These are phyloP conservation scores for Heliamphora pulchella DNA, from an alignment of 179 eudicot species.

Conservation along the genomic window DNA sequence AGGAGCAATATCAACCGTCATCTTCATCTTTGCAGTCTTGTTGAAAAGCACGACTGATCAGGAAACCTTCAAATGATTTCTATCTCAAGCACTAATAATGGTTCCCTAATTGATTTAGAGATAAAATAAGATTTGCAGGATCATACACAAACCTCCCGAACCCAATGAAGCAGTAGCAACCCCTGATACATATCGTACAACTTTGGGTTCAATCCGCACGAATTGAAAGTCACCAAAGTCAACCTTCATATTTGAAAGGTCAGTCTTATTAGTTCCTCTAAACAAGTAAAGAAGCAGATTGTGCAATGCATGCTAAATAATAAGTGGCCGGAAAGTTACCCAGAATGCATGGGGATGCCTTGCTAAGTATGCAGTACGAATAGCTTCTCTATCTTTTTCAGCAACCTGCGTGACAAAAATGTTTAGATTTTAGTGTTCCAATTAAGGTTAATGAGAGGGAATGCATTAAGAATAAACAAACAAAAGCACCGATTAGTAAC, in stretches of 20 bases:
- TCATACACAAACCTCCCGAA: constrained; percentile 74
- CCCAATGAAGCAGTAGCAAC: constrained; percentile 90
- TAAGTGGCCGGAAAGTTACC: constrained; percentile 38
- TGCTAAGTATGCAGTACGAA: constrained; percentile 64
- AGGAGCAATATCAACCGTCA: constrained; percentile 5
- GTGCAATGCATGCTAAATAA: neutral
- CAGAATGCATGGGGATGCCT: constrained; percentile 87
- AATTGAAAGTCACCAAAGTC: constrained; percentile 95
- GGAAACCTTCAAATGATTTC: neutral
- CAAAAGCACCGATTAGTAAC: constrained; percentile 7
- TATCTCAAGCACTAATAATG: constrained; percentile 1
- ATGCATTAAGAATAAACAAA: neutral
- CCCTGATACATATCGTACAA: constrained; percentile 77
- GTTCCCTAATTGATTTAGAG: neutral
- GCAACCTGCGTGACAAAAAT: constrained; percentile 39
- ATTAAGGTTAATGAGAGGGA: neutral
- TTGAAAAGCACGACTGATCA: neutral
- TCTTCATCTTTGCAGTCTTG: neutral
- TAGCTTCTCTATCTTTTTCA: constrained; percentile 49
- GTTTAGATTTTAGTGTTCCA: neutral
- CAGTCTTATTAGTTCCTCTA: constrained; percentile 7
- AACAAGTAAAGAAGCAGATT: neutral
- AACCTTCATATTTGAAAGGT: constrained; percentile 47
- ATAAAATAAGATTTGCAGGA: neutral
- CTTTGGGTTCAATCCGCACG: constrained; percentile 75